phyloP scores from a whole-genome alignment of 2,329 filamentous ascomycete species.

The Diplodia scrobiculata region DNA sequence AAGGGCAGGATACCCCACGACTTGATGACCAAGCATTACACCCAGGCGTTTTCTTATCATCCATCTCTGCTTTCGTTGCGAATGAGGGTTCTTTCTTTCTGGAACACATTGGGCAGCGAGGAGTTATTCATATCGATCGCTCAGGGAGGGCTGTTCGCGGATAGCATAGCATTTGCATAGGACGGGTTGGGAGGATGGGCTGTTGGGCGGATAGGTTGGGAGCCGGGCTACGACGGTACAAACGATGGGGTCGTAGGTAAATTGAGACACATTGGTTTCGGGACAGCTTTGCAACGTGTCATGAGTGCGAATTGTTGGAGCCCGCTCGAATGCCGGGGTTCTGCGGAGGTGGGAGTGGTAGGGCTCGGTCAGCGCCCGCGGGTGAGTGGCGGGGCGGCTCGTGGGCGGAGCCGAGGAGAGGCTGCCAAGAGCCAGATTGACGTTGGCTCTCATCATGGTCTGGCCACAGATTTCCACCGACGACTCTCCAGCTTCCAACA shows the following conservation, averaged over 20 bases:
- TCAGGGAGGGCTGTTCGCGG: slow-evolving; percentile 5
- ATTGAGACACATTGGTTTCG: slow-evolving; percentile 17
- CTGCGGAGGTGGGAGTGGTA: background rate
- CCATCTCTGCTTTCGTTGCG: slow-evolving; percentile 26
- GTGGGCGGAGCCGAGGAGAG: slow-evolving; percentile 16
- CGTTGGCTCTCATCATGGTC: slow-evolving; percentile 28
- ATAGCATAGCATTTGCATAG: slow-evolving; percentile 24
- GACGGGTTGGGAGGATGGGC: slow-evolving; percentile 4
- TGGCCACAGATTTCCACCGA: slow-evolving; percentile 23
- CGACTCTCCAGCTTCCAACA: slow-evolving; percentile 23
- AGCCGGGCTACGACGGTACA: background rate
- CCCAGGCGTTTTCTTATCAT: slow-evolving; percentile 17
- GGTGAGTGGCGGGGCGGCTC: slow-evolving; percentile 12
- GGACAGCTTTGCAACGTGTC: background rate
- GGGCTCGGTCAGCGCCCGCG: background rate
- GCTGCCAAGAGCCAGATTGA: slow-evolving; percentile 30
- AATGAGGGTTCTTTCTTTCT: slow-evolving; percentile 21
- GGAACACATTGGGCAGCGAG: slow-evolving; percentile 27
- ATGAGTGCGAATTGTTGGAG: background rate
- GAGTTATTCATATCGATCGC: slow-evolving; percentile 22
- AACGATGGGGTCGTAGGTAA: slow-evolving; percentile 2
- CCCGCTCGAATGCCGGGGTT: background rate
- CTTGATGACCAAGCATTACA: slow-evolving; percentile 24
- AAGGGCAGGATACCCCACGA: slow-evolving; percentile 23
- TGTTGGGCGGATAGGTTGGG: background rate